Conservation (phyloP, 371 early-diverging fungal species). For the Entomophthora muscae region DNA sequence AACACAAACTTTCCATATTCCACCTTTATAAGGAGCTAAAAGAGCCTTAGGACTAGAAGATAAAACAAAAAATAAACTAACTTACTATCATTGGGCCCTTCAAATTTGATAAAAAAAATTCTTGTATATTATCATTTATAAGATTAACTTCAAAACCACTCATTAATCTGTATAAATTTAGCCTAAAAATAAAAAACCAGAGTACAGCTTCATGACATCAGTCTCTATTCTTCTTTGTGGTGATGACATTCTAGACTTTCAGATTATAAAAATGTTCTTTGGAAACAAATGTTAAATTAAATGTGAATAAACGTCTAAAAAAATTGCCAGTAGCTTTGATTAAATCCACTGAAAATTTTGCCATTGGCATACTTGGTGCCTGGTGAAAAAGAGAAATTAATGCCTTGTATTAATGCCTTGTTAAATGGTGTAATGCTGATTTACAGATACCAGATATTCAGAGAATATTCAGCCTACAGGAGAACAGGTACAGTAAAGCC, state of each 20-base stretch:
- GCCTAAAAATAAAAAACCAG: constrained; percentile 7
- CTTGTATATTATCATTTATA: constrained; percentile 97
- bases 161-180: constrained; percentile 45
- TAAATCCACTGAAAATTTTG: too few species aligned
- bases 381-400: too few species aligned
- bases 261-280: too few species aligned
- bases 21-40: constrained; percentile 83
- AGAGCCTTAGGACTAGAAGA: neutral
- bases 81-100: constrained; percentile 90
- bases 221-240: constrained; percentile 89
- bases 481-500: too few species aligned
- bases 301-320: too few species aligned
- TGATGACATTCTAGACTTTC: constrained; percentile 42
- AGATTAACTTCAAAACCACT: constrained; percentile 96
- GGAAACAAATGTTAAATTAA: too few species aligned
- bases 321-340: too few species aligned
- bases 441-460: too few species aligned
- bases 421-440: too few species aligned
- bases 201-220: constrained; percentile 96
- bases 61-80: constrained; percentile 13
- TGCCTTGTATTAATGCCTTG: too few species aligned
- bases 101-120: constrained; percentile 81
- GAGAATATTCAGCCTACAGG: too few species aligned
- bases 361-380: too few species aligned
- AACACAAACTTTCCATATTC: constrained; percentile 95